Percentiles rank a stretch among this genome's conserved stretches.
Conservation (phyloP, 352 stramenopile species). For the Pythium utonaiense region DNA sequence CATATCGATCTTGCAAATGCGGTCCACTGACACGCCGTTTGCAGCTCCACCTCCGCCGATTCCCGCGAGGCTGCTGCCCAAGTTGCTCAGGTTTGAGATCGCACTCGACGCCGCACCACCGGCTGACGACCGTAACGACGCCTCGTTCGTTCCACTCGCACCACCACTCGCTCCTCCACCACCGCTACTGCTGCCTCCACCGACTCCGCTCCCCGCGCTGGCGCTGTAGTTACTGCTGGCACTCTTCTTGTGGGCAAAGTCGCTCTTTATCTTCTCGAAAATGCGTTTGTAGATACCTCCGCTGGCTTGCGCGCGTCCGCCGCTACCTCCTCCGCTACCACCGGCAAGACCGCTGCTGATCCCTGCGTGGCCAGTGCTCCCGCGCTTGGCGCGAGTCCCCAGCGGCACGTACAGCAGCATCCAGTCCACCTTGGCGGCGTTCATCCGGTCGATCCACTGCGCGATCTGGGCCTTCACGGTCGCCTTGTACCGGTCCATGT, state of each 20-base stretch:
- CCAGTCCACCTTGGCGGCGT: conserved; percentile 59
- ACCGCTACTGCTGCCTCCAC: background rate
- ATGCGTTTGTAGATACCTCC: conserved; percentile 74
- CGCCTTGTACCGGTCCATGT: conserved; percentile 67
- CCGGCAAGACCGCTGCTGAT: background rate
- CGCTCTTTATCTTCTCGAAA: conserved; percentile 60
- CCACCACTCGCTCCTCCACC: background rate
- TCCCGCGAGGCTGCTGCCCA: conserved; percentile 19
- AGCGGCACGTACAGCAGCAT: conserved; percentile 84
- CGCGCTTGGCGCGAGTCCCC: conserved; percentile 58
- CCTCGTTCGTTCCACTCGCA: background rate
- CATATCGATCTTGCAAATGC: conserved; percentile 84
- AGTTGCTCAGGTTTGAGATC: conserved; percentile 9
- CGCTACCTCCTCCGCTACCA: background rate
- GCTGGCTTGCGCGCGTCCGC: conserved; percentile 16
- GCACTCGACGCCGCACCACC: conserved; percentile 3
- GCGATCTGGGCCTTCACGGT: conserved; percentile 43
- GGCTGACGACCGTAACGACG: background rate
- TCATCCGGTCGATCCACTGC: conserved; percentile 75
- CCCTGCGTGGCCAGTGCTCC: conserved; percentile 5
- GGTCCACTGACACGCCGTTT: conserved; percentile 31
- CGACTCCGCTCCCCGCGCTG: background rate
- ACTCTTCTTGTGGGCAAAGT: conserved; percentile 56
- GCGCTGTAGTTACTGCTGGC: conserved; percentile 11
- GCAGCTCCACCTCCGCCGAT: conserved; percentile 14